phyloP scores from a whole-genome alignment of 2,329 filamentous ascomycete species.

The Coleophoma eucalyptorum region DNA sequence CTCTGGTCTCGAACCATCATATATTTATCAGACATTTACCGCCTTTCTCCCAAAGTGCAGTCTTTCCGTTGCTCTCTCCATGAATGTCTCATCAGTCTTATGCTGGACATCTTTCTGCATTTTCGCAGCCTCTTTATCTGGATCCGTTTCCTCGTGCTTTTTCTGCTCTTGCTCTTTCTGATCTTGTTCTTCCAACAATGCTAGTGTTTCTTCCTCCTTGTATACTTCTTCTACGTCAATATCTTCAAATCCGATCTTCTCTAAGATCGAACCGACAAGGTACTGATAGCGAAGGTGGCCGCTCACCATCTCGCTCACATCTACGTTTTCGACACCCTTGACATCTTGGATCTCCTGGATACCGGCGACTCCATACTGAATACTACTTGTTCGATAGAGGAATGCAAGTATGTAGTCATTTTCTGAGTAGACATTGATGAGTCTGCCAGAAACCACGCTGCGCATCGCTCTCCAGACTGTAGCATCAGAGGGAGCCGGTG shows the following conservation, averaged over 20 bases:
- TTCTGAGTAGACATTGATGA: constrained; percentile 85
- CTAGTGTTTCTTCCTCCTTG: constrained; percentile 38
- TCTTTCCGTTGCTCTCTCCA: constrained; percentile 19
- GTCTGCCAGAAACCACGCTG: constrained; percentile 72
- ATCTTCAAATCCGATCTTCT: constrained; percentile 62
- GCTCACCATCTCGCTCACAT: constrained; percentile 59
- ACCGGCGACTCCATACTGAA: constrained; percentile 81
- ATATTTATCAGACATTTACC: neutral
- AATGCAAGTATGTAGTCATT: constrained; percentile 88
- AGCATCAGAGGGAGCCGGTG: constrained; percentile 69
- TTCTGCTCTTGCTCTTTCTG: constrained; percentile 30
- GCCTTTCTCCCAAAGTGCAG: constrained; percentile 11
- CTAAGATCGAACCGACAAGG: constrained; percentile 62
- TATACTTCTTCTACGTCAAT: constrained; percentile 38
- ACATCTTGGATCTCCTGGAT: constrained; percentile 70
- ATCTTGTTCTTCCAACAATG: constrained; percentile 36
- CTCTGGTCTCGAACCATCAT: no score
- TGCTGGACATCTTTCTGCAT: constrained; percentile 21
- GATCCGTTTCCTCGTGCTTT: constrained; percentile 18
- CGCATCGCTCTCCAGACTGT: constrained; percentile 74
- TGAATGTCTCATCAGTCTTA: constrained; percentile 18
- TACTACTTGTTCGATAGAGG: constrained; percentile 78
- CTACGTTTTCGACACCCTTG: constrained; percentile 58
- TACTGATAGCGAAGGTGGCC: constrained; percentile 70
- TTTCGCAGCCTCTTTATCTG: constrained; percentile 28